Evolutionary conservation across 768 basidiomycete genomes (phyloP).

Genomic region (Galerina sulciceps): DNA sequence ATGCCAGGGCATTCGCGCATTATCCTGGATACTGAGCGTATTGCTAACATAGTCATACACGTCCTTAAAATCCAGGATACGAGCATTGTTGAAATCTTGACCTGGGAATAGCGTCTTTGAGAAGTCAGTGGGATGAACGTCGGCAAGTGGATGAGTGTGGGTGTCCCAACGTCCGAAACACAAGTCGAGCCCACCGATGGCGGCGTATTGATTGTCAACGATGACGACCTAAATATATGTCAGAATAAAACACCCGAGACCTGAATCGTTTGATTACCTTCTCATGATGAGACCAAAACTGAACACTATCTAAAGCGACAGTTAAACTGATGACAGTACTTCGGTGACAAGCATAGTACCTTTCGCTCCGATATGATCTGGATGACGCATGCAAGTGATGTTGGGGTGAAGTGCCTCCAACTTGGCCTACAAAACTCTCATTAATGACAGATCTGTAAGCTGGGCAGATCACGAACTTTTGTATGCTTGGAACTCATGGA

Average conservation of each 20-base stretch:
- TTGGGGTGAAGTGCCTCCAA: constrained; percentile 87
- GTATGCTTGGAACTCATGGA: constrained; percentile 85
- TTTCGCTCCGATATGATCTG: constrained; percentile 87
- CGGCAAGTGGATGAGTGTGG: constrained; percentile 86
- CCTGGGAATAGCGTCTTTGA: constrained; percentile 86
- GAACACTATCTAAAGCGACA: constrained; percentile 60
- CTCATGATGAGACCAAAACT: constrained; percentile 94
- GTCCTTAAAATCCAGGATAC: constrained; percentile 82
- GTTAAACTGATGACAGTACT: background rate
- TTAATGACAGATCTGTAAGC: background rate
- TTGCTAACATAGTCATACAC: constrained; percentile 81
- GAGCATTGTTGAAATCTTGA: constrained; percentile 92
- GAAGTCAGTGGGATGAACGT: constrained; percentile 90
- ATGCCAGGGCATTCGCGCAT: constrained; percentile 92
- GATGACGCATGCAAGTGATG: constrained; percentile 88
- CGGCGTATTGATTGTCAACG: constrained; percentile 84
- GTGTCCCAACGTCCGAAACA: constrained; percentile 99
- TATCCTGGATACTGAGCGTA: constrained; percentile 67
- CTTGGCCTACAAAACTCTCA: constrained; percentile 47
- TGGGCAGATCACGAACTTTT: constrained; percentile 46
- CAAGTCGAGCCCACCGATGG: constrained; percentile 92
- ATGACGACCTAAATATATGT: constrained; percentile 58
- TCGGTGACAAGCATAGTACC: constrained; percentile 33
- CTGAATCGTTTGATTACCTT: constrained; percentile 44
- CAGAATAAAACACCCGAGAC: no score